These are phyloP conservation scores for Aphanomyces astaci DNA, from an alignment of 352 stramenopile genomes.

Conservation along the genomic window DNA sequence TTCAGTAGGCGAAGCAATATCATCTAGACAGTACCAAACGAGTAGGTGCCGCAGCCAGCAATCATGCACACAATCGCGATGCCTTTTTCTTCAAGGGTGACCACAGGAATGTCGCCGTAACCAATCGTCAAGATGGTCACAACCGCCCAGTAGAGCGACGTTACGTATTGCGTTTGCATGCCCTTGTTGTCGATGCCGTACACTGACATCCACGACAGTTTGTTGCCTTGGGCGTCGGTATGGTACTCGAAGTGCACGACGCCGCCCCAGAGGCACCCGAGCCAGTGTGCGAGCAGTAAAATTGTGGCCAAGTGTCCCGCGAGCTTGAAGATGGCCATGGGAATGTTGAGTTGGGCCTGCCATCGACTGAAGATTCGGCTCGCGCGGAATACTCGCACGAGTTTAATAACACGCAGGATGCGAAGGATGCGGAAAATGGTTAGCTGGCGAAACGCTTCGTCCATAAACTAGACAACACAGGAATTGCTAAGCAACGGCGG, in stretches of 20 bases:
- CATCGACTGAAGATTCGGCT: constrained; percentile 70
- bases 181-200: constrained; percentile 30
- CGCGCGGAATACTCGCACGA: constrained; percentile 32
- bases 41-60: constrained; percentile 24
- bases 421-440: constrained; percentile 69
- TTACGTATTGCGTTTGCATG: constrained; percentile 60
- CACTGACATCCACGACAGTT: constrained; percentile 43
- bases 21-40: too few species aligned
- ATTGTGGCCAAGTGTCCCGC: constrained; percentile 58
- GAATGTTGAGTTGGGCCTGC: constrained; percentile 65
- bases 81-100: constrained; percentile 61
- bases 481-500: not conserved
- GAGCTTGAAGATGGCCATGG: constrained; percentile 66
- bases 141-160: constrained; percentile 77
- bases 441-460: constrained; percentile 42
- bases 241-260: constrained; percentile 46
- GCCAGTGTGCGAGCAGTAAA: constrained; percentile 44
- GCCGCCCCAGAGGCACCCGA: constrained; percentile 79
- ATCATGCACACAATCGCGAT: constrained; percentile 82
- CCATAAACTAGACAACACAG: not conserved
- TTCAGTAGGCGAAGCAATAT: too few species aligned
- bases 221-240: constrained; percentile 46
- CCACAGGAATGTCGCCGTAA: constrained; percentile 74
- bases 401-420: constrained; percentile 62
- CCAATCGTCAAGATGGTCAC: constrained; percentile 83